Percentiles rank a stretch among this genome's conserved stretches.
phyloP scores from a whole-genome alignment of 345 rosid species.

The Citrus trifoliata region DNA sequence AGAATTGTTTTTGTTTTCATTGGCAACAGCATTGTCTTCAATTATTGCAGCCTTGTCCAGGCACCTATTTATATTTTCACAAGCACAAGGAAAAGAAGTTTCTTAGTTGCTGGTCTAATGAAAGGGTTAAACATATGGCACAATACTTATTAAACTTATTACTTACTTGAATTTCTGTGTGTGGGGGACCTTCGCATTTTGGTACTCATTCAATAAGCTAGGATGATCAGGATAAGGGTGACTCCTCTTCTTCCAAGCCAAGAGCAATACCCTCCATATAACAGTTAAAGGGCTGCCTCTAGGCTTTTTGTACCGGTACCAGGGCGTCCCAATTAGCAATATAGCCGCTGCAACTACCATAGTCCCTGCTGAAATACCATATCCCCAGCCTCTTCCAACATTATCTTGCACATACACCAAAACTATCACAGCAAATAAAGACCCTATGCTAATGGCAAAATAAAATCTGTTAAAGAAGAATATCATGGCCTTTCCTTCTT shows the following conservation, averaged over 20 bases:
- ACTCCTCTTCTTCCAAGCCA: slow-evolving; percentile 77
- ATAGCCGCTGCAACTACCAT: slow-evolving; percentile 63
- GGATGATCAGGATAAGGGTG: slow-evolving; percentile 53
- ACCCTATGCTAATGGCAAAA: slow-evolving; percentile 70
- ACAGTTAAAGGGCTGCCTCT: slow-evolving; percentile 84
- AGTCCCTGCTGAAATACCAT: slow-evolving; percentile 82
- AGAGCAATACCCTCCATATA: slow-evolving; percentile 65
- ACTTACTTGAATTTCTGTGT: slow-evolving; percentile 55
- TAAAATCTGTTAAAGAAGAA: slow-evolving; percentile 80
- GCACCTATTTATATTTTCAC: slow-evolving; percentile 33
- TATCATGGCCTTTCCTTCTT: slow-evolving; percentile 73
- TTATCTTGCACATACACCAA: slow-evolving; percentile 88
- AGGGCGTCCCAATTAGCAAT: slow-evolving; percentile 52
- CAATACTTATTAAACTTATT: not conserved
- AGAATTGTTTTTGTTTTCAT: slow-evolving; percentile 33
- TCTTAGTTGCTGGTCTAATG: not conserved
- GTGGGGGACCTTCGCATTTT: slow-evolving; percentile 53
- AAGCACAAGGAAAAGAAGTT: not conserved
- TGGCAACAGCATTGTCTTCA: slow-evolving; percentile 22
- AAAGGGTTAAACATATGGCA: not conserved
- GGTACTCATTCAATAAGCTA: slow-evolving; percentile 52
- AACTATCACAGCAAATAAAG: slow-evolving; percentile 67
- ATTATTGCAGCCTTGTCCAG: slow-evolving; percentile 82
- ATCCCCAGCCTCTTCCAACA: slow-evolving; percentile 92
- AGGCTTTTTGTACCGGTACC: slow-evolving; percentile 74